A percentile compares a stretch with the other conserved stretches of the same genome.
Evolutionary conservation across 2,329 filamentous ascomycete species (phyloP).

Genomic region (Bertia moriformis): DNA sequence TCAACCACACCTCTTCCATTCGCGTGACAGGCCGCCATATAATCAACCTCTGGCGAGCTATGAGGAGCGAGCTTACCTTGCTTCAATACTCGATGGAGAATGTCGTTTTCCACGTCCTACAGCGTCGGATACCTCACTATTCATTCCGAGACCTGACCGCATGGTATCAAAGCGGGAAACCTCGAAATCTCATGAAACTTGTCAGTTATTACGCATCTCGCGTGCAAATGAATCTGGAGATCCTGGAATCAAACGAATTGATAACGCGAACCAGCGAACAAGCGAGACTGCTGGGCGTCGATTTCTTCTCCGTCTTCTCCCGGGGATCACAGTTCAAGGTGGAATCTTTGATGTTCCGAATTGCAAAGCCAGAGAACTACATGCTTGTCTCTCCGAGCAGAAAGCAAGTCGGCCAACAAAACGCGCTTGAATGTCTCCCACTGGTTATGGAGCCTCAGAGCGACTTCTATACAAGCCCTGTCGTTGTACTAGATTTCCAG

Average conservation of each 20-base stretch:
- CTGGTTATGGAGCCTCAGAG: constrained; percentile 96
- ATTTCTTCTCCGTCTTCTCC: constrained; percentile 93
- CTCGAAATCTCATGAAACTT: constrained; percentile 58
- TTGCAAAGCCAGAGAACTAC: constrained; percentile 93
- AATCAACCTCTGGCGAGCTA: constrained; percentile 93
- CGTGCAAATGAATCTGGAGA: constrained; percentile 72
- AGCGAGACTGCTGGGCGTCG: constrained; percentile 77
- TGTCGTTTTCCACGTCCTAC: constrained; percentile 79
- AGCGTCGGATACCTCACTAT: constrained; percentile 79
- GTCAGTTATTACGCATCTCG: constrained; percentile 65
- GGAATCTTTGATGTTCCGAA: constrained; percentile 95
- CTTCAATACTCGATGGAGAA: constrained; percentile 95
- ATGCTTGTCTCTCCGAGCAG: constrained; percentile 77
- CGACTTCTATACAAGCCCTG: constrained; percentile 77
- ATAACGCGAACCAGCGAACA: constrained; percentile 85
- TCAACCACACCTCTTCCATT: constrained; percentile 83
- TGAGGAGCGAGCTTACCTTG: constrained; percentile 82
- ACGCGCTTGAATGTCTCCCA: constrained; percentile 84
- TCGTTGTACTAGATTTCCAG: constrained; percentile 89
- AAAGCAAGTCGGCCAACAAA: constrained; percentile 85
- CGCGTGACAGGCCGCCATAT: constrained; percentile 86
- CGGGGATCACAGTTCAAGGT: constrained; percentile 97
- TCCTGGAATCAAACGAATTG: constrained; percentile 79
- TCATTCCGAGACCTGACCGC: constrained; percentile 61
- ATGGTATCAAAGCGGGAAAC: constrained; percentile 64